These are phyloP conservation scores for Lipomyces yamanashiensis DNA, from an alignment of 805 yeast species.

Conservation along the genomic window DNA sequence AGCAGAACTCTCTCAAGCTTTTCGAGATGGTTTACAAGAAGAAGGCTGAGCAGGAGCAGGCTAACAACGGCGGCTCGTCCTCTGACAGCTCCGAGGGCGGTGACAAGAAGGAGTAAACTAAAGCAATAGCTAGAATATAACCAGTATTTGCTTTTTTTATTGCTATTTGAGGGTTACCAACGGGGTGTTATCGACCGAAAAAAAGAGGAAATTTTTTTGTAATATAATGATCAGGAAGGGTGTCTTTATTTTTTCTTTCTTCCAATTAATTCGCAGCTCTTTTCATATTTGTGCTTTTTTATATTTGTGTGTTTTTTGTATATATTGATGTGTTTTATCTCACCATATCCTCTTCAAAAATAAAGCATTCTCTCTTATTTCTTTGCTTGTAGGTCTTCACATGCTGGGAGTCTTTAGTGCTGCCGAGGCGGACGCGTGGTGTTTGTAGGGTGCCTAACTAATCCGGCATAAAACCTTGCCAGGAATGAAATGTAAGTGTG, in stretches of 20 bases:
- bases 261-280: not conserved
- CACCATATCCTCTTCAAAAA: not conserved
- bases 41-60: conserved; percentile 44
- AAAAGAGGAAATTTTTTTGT: conserved; percentile 5
- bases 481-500: no score
- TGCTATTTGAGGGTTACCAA: not conserved
- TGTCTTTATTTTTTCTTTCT: not conserved
- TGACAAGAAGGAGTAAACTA: conserved; percentile 33
- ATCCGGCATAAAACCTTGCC: no score
- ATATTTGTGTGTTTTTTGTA: conserved; percentile 3
- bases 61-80: conserved; percentile 27
- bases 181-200: not conserved
- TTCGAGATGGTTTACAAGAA: conserved; percentile 74
- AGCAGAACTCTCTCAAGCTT: conserved; percentile 76
- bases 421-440: no score
- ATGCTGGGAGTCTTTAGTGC: not conserved
- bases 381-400: not conserved
- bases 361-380: conserved; percentile 3
- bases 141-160: no score
- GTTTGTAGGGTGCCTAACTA: no score
- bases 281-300: not conserved
- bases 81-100: conserved; percentile 19
- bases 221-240: conserved; percentile 12
- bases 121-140: no score
- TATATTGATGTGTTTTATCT: not conserved